Conservation (phyloP, 1,139 yeast species). For the Candida sp. region DNA sequence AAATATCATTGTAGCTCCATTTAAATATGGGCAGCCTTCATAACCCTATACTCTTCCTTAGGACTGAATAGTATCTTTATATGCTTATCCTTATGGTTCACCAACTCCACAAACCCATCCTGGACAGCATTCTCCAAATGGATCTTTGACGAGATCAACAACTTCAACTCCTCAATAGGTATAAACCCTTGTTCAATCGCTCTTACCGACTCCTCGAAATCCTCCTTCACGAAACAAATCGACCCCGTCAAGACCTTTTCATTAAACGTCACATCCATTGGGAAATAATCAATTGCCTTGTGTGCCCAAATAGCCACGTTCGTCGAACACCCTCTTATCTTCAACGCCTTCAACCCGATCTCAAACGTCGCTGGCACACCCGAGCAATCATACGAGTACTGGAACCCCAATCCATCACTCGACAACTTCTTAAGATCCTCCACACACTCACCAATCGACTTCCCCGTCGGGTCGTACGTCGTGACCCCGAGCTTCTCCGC, state of each 20-base stretch:
- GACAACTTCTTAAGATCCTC: slow-evolving; percentile 40
- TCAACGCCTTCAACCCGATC: slow-evolving; percentile 52
- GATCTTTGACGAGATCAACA: slow-evolving; percentile 38
- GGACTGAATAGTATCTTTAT: slow-evolving; percentile 30
- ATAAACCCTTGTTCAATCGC: slow-evolving; percentile 35
- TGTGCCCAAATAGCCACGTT: slow-evolving; percentile 61
- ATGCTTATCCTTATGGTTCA: slow-evolving; percentile 38
- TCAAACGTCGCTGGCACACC: slow-evolving; percentile 61
- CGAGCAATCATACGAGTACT: slow-evolving; percentile 63
- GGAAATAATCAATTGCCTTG: slow-evolving; percentile 24
- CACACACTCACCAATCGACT: slow-evolving; percentile 27
- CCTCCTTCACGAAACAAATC: slow-evolving; percentile 41
- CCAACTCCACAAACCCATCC: slow-evolving; percentile 35
- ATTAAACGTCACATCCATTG: slow-evolving; percentile 41
- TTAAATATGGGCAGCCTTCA: background rate
- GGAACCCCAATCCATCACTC: slow-evolving; percentile 56
- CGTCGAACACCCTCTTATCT: slow-evolving; percentile 63
- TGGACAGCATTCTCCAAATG: slow-evolving; percentile 35
- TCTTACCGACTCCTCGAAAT: slow-evolving; percentile 35
- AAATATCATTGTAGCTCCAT: background rate
- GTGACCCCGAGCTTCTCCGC: slow-evolving; percentile 56
- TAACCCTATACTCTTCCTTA: slow-evolving; percentile 1
- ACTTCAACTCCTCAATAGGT: slow-evolving; percentile 24
- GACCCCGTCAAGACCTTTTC: slow-evolving; percentile 45
- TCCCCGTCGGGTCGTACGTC: slow-evolving; percentile 48